These are phyloP conservation scores for Cryphonectria parasitica DNA, from an alignment of 2,329 filamentous ascomycete genomes.

Conservation along the genomic window DNA sequence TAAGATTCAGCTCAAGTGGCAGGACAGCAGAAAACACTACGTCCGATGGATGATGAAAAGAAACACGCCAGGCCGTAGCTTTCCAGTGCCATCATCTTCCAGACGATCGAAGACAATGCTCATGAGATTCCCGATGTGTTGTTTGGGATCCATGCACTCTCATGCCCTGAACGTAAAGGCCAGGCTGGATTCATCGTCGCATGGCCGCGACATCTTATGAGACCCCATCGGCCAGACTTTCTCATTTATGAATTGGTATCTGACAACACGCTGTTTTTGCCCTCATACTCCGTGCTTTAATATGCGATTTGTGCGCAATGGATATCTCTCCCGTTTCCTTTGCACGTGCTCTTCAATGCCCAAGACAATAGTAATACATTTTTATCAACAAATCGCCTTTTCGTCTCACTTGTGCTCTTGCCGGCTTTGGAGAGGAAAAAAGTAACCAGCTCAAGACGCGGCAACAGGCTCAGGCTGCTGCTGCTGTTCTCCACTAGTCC, in stretches of 20 bases:
- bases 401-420: background rate
- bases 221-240: background rate
- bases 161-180: background rate
- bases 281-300: conserved; percentile 24
- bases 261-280: background rate
- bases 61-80: background rate
- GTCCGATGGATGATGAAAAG: background rate
- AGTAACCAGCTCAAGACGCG: conserved; percentile 1
- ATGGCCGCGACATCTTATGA: background rate
- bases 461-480: conserved; percentile 20
- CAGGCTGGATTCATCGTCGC: background rate
- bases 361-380: background rate
- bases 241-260: background rate
- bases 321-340: conserved; percentile 23
- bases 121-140: background rate
- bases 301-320: conserved; percentile 20
- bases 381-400: background rate
- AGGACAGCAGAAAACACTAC: too few relatives aligned
- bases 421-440: background rate
- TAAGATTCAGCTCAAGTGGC: too few relatives aligned
- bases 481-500: conserved; percentile 6
- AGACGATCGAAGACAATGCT: background rate
- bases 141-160: background rate
- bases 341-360: background rate
- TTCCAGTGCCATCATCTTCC: background rate